These are phyloP conservation scores for Phalaenopsis aphrodite DNA, from an alignment of 106 monocot species.

Conservation along the genomic window DNA sequence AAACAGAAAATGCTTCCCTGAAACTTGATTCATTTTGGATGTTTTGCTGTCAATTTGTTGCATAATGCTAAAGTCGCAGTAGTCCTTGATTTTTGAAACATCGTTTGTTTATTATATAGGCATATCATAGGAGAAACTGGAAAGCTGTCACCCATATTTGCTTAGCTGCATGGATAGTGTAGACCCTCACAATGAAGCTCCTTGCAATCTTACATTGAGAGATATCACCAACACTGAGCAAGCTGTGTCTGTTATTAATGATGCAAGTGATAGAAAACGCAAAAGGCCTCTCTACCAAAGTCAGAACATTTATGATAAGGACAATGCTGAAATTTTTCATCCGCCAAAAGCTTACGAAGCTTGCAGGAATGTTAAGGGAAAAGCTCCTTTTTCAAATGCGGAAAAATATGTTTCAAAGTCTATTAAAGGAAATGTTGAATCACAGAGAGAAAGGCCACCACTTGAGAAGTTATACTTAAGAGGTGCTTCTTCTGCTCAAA, in stretches of 20 bases:
- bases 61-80: background rate
- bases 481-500: constrained; percentile 3
- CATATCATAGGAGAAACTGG: background rate
- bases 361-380: background rate
- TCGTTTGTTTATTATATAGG: background rate
- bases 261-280: background rate
- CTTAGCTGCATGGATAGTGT: constrained; percentile 4
- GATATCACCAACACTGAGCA: constrained; percentile 6
- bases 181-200: background rate
- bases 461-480: background rate
- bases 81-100: background rate
- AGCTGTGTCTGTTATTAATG: background rate
- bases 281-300: background rate
- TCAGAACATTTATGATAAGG: background rate
- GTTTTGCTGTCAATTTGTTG: background rate
- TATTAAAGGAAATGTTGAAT: background rate
- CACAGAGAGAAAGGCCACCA: background rate
- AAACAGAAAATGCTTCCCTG: background rate
- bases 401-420: constrained; percentile 1
- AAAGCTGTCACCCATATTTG: background rate
- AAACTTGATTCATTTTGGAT: background rate
- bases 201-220: background rate
- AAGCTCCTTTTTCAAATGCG: background rate
- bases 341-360: background rate
- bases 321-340: background rate